These are phyloP conservation scores for Neocucurbitaria cava DNA, from an alignment of 2,329 filamentous ascomycete species.

Conservation along the genomic window DNA sequence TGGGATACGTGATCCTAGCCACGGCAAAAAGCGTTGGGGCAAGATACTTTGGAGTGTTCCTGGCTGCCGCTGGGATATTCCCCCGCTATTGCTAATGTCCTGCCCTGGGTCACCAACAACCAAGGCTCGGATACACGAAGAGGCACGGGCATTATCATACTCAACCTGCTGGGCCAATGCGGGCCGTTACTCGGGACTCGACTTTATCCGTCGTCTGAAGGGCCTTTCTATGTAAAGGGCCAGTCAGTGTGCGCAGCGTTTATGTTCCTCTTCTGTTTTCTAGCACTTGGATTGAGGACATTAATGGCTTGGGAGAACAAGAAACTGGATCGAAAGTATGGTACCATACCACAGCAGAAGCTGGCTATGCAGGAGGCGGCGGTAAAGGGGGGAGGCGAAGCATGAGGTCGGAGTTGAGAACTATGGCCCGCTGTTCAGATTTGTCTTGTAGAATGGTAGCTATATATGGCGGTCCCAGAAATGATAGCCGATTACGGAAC, in stretches of 20 bases:
- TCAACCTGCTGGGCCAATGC: constrained; percentile 69
- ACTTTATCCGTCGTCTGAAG: constrained; percentile 42
- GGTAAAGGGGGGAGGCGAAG: constrained; percentile 16
- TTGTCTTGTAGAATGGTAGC: constrained; percentile 38
- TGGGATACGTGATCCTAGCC: constrained; percentile 71
- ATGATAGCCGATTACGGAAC: too few relatives aligned
- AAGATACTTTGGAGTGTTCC: constrained; percentile 61
- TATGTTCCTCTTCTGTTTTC: constrained; percentile 45
- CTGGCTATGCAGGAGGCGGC: constrained; percentile 24
- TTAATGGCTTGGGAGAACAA: constrained; percentile 47
- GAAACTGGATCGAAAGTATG: constrained; percentile 43
- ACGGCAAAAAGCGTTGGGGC: constrained; percentile 58
- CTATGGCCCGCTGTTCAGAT: constrained; percentile 42
- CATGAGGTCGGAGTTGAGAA: constrained; percentile 39
- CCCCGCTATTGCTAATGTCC: constrained; percentile 72
- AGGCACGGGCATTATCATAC: constrained; percentile 70
- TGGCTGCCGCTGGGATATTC: constrained; percentile 69
- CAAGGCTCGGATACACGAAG: constrained; percentile 73
- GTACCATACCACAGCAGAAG: constrained; percentile 38
- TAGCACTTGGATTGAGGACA: constrained; percentile 38
- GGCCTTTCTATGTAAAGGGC: constrained; percentile 45
- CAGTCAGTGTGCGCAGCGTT: constrained; percentile 47
- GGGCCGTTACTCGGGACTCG: constrained; percentile 47
- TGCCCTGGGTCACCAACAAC: constrained; percentile 74
- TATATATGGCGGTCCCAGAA: too few relatives aligned